Conservation (phyloP, 441 rosid species). For the Breynia disticha region DNA sequence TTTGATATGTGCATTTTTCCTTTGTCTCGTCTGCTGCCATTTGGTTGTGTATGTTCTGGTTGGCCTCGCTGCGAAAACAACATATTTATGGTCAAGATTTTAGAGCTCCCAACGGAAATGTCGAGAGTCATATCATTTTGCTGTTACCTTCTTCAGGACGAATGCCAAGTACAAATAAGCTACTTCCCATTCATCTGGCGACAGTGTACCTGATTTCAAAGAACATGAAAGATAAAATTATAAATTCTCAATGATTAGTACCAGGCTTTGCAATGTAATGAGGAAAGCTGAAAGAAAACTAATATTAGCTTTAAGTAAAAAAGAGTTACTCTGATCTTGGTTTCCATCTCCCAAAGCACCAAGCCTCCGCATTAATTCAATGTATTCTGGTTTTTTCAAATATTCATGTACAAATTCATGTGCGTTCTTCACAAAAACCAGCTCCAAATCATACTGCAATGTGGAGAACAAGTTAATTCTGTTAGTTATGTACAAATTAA, state of each 20-base stretch:
- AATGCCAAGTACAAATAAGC: conserved; percentile 81
- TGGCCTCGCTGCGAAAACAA: conserved; percentile 54
- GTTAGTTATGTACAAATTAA: no score
- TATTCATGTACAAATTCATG: conserved; percentile 91
- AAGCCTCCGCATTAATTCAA: conserved; percentile 83
- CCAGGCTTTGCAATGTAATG: background rate
- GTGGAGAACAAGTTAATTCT: conserved; percentile 2
- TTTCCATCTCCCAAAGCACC: conserved; percentile 98
- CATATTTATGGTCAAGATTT: background rate
- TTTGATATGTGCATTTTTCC: conserved; percentile 70
- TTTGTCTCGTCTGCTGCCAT: conserved; percentile 39
- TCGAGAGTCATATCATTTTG: background rate
- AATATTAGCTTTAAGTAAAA: no score
- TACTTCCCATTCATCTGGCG: conserved; percentile 95
- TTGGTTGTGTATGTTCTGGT: conserved; percentile 37
- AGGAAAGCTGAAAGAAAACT: background rate
- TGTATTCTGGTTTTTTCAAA: conserved; percentile 58
- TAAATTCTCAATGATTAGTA: background rate
- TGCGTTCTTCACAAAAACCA: conserved; percentile 78
- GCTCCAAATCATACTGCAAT: conserved; percentile 74
- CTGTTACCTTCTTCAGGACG: conserved; percentile 68
- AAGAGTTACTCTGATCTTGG: conserved; percentile 60
- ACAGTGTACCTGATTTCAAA: conserved; percentile 49
- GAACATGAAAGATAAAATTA: background rate
- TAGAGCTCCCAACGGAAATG: background rate